Evolutionary conservation across 2,329 filamentous ascomycete species (phyloP).

Genomic region (Diaporthe vaccinii): DNA sequence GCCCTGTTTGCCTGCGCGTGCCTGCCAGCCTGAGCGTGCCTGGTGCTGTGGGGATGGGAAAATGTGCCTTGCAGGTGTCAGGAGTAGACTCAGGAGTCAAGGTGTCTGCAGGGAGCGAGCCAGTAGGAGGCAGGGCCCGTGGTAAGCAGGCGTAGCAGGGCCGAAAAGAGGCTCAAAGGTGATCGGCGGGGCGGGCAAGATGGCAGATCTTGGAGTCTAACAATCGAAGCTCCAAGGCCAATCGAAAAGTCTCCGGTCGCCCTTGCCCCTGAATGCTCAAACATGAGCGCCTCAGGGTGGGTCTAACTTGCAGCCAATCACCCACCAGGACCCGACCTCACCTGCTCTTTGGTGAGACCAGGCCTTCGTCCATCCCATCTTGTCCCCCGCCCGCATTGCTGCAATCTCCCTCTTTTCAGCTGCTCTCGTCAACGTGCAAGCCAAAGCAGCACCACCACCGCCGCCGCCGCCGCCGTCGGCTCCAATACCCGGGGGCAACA

Average conservation of each 20-base stretch:
- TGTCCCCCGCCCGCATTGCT: not conserved
- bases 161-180: constrained; percentile 21
- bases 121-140: not conserved
- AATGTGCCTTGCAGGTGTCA: constrained; percentile 23
- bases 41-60: not conserved
- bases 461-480: not conserved
- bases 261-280: constrained; percentile 30
- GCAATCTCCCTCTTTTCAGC: constrained; percentile 26
- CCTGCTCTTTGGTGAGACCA: constrained; percentile 22
- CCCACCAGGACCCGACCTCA: not conserved
- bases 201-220: constrained; percentile 21
- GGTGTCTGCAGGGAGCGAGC: not conserved
- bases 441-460: not conserved
- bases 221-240: not conserved
- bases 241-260: constrained; percentile 29
- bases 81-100: constrained; percentile 5
- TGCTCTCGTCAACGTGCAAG: not conserved
- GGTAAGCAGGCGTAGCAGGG: not conserved
- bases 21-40: not conserved
- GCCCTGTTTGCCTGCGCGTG: constrained; percentile 2
- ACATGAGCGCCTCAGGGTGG: constrained; percentile 30
- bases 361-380: constrained; percentile 4
- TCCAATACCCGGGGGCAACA: constrained; percentile 13
- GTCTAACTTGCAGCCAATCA: constrained; percentile 30
- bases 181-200: constrained; percentile 22